phyloP scores from a whole-genome alignment of 129 eudicot genomes.

The Lactuca saligna region DNA sequence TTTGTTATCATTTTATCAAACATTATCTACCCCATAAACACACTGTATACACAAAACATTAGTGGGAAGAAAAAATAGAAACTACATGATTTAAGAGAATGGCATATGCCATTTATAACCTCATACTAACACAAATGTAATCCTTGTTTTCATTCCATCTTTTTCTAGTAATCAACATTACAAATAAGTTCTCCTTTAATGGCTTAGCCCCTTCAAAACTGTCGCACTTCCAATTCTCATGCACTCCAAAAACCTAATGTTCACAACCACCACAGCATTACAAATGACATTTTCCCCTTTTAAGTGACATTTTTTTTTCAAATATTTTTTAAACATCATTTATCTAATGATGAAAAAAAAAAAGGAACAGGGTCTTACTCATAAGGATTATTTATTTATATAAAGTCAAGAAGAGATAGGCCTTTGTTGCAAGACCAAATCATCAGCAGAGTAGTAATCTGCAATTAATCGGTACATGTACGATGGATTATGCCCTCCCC shows the following conservation, averaged over 20 bases:
- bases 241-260: background rate
- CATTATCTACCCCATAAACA: no score
- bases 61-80: background rate
- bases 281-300: no score
- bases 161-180: background rate
- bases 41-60: background rate
- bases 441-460: constrained; percentile 94
- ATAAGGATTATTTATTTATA: background rate
- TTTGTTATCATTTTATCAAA: background rate
- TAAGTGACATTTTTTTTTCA: no score
- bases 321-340: no score
- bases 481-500: constrained; percentile 98
- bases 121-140: background rate
- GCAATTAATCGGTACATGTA: constrained; percentile 91
- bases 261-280: no score
- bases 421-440: constrained; percentile 66
- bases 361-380: no score
- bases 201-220: background rate
- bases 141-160: background rate
- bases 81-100: background rate
- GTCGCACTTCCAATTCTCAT: background rate
- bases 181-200: background rate
- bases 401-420: constrained; percentile 55
- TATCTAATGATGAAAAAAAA: no score
- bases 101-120: background rate